Evolutionary conservation across 2,329 filamentous ascomycete species (phyloP), one percentile per base, ranked within the genome.

Genomic region (Coniochaeta sp.): DNA sequence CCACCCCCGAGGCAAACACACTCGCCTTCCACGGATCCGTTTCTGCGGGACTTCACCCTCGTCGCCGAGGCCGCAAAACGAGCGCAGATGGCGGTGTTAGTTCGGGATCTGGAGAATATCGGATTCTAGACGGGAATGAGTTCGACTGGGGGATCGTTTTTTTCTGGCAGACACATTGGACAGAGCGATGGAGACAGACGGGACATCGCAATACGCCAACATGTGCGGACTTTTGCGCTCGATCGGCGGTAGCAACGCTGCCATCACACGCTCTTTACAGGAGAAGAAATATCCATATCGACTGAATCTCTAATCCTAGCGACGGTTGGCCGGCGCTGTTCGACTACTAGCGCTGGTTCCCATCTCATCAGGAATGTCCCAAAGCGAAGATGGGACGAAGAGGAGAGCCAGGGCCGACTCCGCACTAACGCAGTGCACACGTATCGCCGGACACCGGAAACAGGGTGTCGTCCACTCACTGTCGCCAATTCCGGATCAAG

Each of bases 41-140:
- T 92, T 70, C 81, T 96, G 62, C 86, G 88, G 68, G 89, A 96
- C 73, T 90, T 93, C 69, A 93, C 84, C 61, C 83, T 97, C 33
- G 83, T 97, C 47, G 93, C 93, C 38, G 93, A 98, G 78, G 93
- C 93, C 1, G 93, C 92, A 50, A 96, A 96, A 76, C 82, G 93
- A 47, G 93, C 93, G 11, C 91, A 97, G 75, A 90, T 97, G 81
- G 91, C 91, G 47, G 87, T 92, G 69, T 79, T 97, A 72, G 89
- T 93, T 81, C 83, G 93, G 63, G 93, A 97, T 74, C 82, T 98
- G 70, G 91, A 91, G 69, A 84, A 86, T 64, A 82, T 89, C 69
- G 85, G 83, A 12, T 52, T 52, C 26, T 52, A 52, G 47, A 31
- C 47, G 47, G 14, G 47, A 31, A 52, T 16, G 44, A 22, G 6